phyloP scores from a whole-genome alignment of 768 basidiomycete genomes.

The Ramaria sp. region DNA sequence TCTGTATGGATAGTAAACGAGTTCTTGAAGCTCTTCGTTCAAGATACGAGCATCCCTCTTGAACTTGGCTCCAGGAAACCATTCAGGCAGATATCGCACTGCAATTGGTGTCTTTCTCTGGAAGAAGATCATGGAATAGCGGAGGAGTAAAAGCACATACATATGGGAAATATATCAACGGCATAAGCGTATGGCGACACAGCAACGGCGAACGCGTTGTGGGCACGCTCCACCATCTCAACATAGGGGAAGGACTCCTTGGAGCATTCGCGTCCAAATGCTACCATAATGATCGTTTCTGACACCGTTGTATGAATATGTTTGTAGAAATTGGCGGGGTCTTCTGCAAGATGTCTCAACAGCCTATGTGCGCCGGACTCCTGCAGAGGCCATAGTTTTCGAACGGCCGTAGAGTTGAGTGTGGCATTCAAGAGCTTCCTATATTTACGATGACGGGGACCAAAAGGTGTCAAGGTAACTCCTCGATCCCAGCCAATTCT shows the following conservation, averaged over 20 bases:
- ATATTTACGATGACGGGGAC: neutral
- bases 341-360: neutral
- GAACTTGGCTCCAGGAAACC: constrained; percentile 19
- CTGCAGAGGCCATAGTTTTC: neutral
- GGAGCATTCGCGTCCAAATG: neutral
- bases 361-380: neutral
- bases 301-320: neutral
- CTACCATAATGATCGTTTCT: neutral
- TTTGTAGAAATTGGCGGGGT: neutral
- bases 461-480: neutral
- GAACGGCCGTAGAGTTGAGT: neutral
- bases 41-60: constrained; percentile 15
- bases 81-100: constrained; percentile 16
- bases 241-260: neutral
- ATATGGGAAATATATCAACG: neutral
- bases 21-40: neutral
- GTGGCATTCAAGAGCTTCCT: neutral
- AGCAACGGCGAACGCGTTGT: neutral
- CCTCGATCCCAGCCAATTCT: neutral
- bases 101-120: neutral
- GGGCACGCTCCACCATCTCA: neutral
- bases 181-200: neutral
- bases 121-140: neutral
- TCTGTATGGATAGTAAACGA: neutral
- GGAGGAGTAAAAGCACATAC: neutral